phyloP scores from a whole-genome alignment of 805 yeast genomes.

The Schwanniomyces vanrijiae region DNA sequence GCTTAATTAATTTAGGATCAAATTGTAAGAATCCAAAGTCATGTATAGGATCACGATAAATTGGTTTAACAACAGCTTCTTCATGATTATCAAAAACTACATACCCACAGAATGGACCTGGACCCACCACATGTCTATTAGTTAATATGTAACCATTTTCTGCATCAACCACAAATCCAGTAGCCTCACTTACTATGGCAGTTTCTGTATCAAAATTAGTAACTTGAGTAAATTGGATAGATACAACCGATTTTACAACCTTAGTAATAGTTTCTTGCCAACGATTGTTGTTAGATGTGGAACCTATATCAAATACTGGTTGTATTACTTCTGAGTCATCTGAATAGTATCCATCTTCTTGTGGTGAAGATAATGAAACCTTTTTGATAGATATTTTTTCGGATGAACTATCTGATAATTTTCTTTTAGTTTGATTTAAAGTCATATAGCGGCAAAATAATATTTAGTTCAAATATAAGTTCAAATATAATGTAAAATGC shows the following conservation, averaged over 20 bases:
- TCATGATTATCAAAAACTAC: constrained; percentile 94
- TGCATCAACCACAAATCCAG: constrained; percentile 91
- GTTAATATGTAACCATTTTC: constrained; percentile 81
- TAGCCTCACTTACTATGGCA: constrained; percentile 84
- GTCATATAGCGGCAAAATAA: constrained; percentile 6
- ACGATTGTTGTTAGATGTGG: constrained; percentile 14
- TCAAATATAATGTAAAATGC: neutral
- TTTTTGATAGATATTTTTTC: constrained; percentile 4
- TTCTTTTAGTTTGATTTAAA: constrained; percentile 8
- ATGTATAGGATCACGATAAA: constrained; percentile 92
- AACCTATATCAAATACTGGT: constrained; percentile 13
- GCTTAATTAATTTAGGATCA: constrained; percentile 68
- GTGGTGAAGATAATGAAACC: neutral
- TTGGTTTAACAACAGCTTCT: constrained; percentile 81
- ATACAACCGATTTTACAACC: constrained; percentile 84
- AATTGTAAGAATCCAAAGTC: constrained; percentile 89
- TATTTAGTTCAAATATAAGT: neutral
- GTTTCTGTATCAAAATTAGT: constrained; percentile 83
- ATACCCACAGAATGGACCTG: constrained; percentile 91
- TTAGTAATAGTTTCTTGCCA: constrained; percentile 84
- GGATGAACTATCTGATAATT: constrained; percentile 6
- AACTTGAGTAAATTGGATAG: constrained; percentile 87
- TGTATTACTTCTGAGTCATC: constrained; percentile 9
- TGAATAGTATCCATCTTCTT: constrained; percentile 12
- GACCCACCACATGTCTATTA: constrained; percentile 92